Conservation (phyloP, 352 stramenopile genomes). For the Pythium chondricola region DNA sequence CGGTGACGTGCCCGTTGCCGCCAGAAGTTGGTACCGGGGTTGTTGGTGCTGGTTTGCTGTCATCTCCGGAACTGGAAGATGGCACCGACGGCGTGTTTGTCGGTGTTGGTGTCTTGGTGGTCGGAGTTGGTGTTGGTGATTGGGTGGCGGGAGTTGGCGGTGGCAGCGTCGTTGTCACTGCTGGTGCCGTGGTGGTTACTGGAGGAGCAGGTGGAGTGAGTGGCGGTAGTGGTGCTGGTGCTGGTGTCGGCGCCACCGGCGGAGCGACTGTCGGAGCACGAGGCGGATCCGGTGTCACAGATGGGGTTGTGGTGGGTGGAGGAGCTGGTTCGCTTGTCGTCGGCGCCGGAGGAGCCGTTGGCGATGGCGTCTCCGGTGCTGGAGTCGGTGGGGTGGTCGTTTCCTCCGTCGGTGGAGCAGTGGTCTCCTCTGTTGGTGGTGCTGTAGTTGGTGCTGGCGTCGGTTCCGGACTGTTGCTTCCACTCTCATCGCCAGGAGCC, state of each 20-base stretch:
- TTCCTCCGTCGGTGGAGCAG: constrained; percentile 1
- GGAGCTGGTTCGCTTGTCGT: too few species aligned
- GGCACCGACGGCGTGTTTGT: constrained; percentile 4
- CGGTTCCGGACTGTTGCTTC: too few species aligned
- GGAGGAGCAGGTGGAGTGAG: not conserved
- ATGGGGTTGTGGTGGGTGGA: constrained; percentile 3
- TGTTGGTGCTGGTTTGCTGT: constrained; percentile 14
- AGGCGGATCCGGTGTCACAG: constrained; percentile 7
- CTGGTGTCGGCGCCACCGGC: constrained; percentile 6
- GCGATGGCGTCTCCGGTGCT: constrained; percentile 1
- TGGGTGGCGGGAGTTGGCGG: too few species aligned
- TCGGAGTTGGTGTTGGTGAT: constrained; percentile 4
- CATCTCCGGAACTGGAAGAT: constrained; percentile 2
- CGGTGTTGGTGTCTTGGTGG: constrained; percentile 4
- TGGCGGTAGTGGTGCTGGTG: constrained; percentile 3
- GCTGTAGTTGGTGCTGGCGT: constrained; percentile 1
- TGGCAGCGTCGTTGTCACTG: constrained; percentile 2
- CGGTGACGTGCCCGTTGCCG: constrained; percentile 3
- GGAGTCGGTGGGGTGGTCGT: constrained; percentile 4
- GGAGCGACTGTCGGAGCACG: constrained; percentile 12
- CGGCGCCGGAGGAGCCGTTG: constrained; percentile 6
- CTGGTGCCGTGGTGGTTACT: not conserved
- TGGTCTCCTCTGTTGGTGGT: not conserved
- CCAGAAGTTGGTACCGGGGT: constrained; percentile 6
- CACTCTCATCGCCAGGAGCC: too few species aligned